Percentiles rank a stretch among this genome's conserved stretches.
These are phyloP conservation scores for Nicotiana knightiana DNA, from an alignment of 257 asterid species.

Conservation along the genomic window DNA sequence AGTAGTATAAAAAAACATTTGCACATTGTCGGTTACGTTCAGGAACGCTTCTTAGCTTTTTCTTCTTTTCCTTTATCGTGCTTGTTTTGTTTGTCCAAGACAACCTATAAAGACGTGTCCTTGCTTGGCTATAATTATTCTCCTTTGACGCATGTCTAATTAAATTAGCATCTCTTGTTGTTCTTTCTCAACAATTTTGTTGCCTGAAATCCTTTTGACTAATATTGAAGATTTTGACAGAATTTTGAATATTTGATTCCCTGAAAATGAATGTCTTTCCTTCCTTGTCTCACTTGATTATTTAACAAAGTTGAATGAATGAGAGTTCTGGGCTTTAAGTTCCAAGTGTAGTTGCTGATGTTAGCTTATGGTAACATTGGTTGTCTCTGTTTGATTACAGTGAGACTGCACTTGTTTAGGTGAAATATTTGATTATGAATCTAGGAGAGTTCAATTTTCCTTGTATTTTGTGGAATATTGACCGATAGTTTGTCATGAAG, in stretches of 20 bases:
- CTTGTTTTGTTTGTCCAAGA: background rate
- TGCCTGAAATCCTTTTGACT: background rate
- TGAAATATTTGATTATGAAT: background rate
- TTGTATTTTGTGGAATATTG: background rate
- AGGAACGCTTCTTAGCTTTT: background rate
- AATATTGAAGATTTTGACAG: background rate
- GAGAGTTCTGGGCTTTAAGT: background rate
- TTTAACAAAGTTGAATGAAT: too few species aligned
- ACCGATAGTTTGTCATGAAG: background rate
- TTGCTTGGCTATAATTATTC: background rate
- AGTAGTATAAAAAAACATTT: background rate
- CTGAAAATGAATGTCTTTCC: background rate
- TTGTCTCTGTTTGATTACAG: background rate
- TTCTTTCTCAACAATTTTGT: background rate
- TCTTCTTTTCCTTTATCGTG: background rate
- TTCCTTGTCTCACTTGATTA: background rate
- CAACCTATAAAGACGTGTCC: background rate
- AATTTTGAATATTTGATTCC: background rate
- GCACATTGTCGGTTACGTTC: background rate
- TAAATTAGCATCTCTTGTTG: background rate
- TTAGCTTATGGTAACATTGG: background rate
- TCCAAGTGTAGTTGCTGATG: background rate
- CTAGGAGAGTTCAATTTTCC: background rate
- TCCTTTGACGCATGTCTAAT: background rate
- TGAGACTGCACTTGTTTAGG: background rate